Evolutionary conservation across 1,284 basidiomycete species (phyloP).

Genomic region (Volvariella volvacea): DNA sequence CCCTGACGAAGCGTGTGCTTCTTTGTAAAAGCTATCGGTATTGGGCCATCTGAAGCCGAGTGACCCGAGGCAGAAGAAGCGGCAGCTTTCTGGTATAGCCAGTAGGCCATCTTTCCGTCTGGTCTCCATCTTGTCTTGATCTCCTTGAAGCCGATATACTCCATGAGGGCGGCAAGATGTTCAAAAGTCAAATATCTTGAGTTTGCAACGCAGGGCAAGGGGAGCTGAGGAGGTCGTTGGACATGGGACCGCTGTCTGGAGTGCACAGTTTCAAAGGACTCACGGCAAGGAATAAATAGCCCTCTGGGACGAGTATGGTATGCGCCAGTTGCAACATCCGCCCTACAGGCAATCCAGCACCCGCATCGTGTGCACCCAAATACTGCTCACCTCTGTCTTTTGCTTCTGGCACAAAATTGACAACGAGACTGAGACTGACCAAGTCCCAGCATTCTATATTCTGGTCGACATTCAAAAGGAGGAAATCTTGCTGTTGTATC

Average conservation of each 20-base stretch:
- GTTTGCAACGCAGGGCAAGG: slow-evolving; percentile 75
- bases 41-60: slow-evolving; percentile 7
- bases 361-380: not conserved
- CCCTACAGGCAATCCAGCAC: slow-evolving; percentile 34
- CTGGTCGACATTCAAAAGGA: slow-evolving; percentile 46
- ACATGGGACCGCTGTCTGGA: not conserved
- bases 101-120: slow-evolving; percentile 73
- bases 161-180: slow-evolving; percentile 54
- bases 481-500: slow-evolving; percentile 79
- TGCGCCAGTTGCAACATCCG: slow-evolving; percentile 68
- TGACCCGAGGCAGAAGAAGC: slow-evolving; percentile 4
- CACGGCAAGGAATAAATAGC: slow-evolving; percentile 72
- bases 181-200: slow-evolving; percentile 72
- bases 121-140: slow-evolving; percentile 54
- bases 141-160: slow-evolving; percentile 55
- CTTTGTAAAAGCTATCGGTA: slow-evolving; percentile 31
- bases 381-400: slow-evolving; percentile 45
- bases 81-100: slow-evolving; percentile 51
- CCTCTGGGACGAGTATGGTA: slow-evolving; percentile 45
- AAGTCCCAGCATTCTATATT: slow-evolving; percentile 61
- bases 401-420: slow-evolving; percentile 82
- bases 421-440: slow-evolving; percentile 78
- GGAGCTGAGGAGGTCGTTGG: slow-evolving; percentile 47
- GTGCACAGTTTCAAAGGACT: too few species aligned
- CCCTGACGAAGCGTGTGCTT: slow-evolving; percentile 60